phyloP scores from a whole-genome alignment of 441 rosid species.

The Erodium moschatum region DNA sequence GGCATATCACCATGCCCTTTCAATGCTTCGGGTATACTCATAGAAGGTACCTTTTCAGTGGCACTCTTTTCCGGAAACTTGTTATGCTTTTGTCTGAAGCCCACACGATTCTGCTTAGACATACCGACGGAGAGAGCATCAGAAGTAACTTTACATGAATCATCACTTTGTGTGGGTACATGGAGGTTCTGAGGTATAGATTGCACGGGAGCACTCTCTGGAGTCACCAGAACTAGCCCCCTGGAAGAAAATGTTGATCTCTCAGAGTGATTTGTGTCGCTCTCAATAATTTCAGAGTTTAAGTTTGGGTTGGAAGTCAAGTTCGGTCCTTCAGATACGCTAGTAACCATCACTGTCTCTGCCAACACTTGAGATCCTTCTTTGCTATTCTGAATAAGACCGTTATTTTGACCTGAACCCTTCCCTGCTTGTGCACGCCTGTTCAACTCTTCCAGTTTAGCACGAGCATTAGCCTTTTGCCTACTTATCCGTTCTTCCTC shows the following conservation, averaged over 20 bases:
- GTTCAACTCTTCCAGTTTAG: constrained; percentile 74
- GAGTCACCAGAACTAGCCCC: constrained; percentile 28
- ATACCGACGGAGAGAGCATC: constrained; percentile 28
- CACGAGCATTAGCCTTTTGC: constrained; percentile 76
- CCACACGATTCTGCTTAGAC: constrained; percentile 47
- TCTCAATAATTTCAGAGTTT: constrained; percentile 24
- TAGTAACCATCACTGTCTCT: constrained; percentile 24
- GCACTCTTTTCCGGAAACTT: constrained; percentile 31
- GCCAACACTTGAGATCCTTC: constrained; percentile 22
- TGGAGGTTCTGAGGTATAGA: constrained; percentile 21
- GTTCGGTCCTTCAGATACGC: constrained; percentile 25
- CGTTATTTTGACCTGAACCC: constrained; percentile 31
- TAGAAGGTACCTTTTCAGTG: constrained; percentile 31
- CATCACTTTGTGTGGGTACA: constrained; percentile 27
- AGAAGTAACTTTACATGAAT: constrained; percentile 24
- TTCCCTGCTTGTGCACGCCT: constrained; percentile 50
- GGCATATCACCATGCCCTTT: constrained; percentile 27
- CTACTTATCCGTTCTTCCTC: constrained; percentile 81
- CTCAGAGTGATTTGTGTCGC: constrained; percentile 26
- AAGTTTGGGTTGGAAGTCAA: constrained; percentile 17
- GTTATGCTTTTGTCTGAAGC: constrained; percentile 50
- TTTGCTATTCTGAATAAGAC: constrained; percentile 22
- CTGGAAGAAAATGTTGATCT: constrained; percentile 24
- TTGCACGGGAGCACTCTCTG: constrained; percentile 25
- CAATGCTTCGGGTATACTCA: constrained; percentile 26